Evolutionary conservation across 495 filamentous ascomycete species (phyloP).

Genomic region (Aspergillus affinis): DNA sequence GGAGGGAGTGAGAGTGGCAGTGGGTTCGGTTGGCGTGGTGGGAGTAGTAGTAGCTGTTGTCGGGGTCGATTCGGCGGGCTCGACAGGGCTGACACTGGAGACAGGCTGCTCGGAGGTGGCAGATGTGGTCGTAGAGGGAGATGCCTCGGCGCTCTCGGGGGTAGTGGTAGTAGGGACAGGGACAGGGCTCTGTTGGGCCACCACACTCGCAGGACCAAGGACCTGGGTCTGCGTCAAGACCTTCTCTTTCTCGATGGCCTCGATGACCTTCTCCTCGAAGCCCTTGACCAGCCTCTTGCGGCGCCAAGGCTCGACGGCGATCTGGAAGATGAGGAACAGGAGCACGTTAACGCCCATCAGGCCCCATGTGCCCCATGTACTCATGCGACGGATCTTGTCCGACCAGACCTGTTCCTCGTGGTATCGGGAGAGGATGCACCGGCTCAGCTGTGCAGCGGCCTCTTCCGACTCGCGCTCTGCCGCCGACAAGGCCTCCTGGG

Average conservation of each 20-base stretch:
- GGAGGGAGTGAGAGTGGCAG: constrained; percentile 8
- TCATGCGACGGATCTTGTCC: constrained; percentile 93
- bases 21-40: constrained; percentile 10
- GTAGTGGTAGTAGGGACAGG: not conserved
- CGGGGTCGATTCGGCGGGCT: constrained; percentile 3
- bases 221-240: constrained; percentile 24
- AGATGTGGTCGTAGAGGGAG: not conserved
- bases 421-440: constrained; percentile 82
- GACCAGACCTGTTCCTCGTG: constrained; percentile 99
- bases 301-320: constrained; percentile 94
- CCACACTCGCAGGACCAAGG: constrained; percentile 3
- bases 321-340: constrained; percentile 83
- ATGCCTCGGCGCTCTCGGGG: not conserved
- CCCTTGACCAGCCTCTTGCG: constrained; percentile 74
- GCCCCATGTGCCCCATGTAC: constrained; percentile 97
- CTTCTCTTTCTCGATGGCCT: constrained; percentile 76
- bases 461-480: constrained; percentile 78
- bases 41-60: constrained; percentile 1
- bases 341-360: constrained; percentile 96
- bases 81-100: not conserved
- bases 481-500: constrained; percentile 66
- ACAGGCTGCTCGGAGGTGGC: not conserved
- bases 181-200: constrained; percentile 10
- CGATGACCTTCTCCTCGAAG: constrained; percentile 75
- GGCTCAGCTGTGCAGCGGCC: constrained; percentile 67